Evolutionary conservation across 176 grass and related monocot genomes (phyloP), one percentile per base, ranked within the genome.

Genomic region (Lolium perenne): DNA sequence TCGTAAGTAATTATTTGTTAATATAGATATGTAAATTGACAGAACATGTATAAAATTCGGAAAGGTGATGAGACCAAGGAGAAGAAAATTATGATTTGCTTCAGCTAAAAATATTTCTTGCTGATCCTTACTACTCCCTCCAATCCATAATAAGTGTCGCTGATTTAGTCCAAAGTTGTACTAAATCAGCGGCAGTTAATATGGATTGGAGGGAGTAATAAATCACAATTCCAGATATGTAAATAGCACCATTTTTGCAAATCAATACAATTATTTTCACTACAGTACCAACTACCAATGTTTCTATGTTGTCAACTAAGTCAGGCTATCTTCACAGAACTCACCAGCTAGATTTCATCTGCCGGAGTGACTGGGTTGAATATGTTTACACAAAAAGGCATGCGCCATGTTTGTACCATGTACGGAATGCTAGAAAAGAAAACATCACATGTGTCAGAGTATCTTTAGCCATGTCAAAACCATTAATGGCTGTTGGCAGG

Each of bases 301-400:
- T 70, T 56, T 32, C 8, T 40, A 40, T 82, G 53, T 82, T 82
- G 48, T 54, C 65, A 82, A 71, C 12, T 55, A n/a, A 71, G 64
- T 55, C 29, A 3, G 29, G 12, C 16, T 43, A 56, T 82, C 29
- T 70, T 54, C 26, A 49, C 23, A 68, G 26, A 67, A 67, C 46
- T 38, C 46, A 71, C 49, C 80, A 70, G 23, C 7, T 82, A 20
- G 13, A 71, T 16, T 55, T 8, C 47, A 1, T 71, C 48, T 17
- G 13, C 69, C 7, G 1, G 1, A 82, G 29, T 71, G 32, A 55
- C 65, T 16, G 8, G 11, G 41, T 20, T 17, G 62, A 49, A 53
- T n/a, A 81, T 38, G 26, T 38, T 68, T 38, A 68, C 20, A 17
- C 20, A 17, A 81, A 81, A 26, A 67, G 62, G 22, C 79, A 81